Base-by-base conservation (phyloP, 768 basidiomycete genomes). In the Paxillus rubicundulus region DNA sequence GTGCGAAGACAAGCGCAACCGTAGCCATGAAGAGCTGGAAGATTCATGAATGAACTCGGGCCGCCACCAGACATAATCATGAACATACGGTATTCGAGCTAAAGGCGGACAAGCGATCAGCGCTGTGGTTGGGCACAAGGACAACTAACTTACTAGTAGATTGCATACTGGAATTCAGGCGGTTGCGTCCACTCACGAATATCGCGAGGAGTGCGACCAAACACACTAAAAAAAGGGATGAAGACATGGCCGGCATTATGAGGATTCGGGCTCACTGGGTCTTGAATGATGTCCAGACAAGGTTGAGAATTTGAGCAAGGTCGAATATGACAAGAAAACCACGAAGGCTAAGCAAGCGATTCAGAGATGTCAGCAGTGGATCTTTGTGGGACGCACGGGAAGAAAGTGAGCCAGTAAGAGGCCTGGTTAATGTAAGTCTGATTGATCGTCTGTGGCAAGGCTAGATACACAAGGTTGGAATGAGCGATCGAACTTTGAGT, bases 281-380 rank as follows among this genome's bases (percentile, higher is more conserved):
- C 73, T 86, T 87, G 76, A 95, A 77, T n/a, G 83, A 87, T 38
- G 89, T 77, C 82, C 85, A 89, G 33, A 94, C 61, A 21, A 99
- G 77, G 64, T 97, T 97, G 72, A 98, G 70, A 46, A 98, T 83
- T 71, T 99, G 97, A 6, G 97, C 96, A 32, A 99, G 76, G 68
- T 99, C 97, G 65, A 98, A 98, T 50, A 98, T 76, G 9, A 84
- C 88, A 38, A 98, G 80, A 81, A 98, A 97, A 21, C 95, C 97
- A 66, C 96, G 91, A 34, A 98, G 77, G 7, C 90, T 92, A 58
- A 18, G 60, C 12, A 33, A 40, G 30, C 6, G 21, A 32, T 33
- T 64, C 30, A 61, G 53, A 14, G 46, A 32, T 37, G 12, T 37
- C 42, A 30, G 0, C 42, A 27, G 39, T 49, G 33, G 18, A 20